These are phyloP conservation scores for Ascochyta lentis DNA, from an alignment of 2,329 filamentous ascomycete species.

Conservation along the genomic window DNA sequence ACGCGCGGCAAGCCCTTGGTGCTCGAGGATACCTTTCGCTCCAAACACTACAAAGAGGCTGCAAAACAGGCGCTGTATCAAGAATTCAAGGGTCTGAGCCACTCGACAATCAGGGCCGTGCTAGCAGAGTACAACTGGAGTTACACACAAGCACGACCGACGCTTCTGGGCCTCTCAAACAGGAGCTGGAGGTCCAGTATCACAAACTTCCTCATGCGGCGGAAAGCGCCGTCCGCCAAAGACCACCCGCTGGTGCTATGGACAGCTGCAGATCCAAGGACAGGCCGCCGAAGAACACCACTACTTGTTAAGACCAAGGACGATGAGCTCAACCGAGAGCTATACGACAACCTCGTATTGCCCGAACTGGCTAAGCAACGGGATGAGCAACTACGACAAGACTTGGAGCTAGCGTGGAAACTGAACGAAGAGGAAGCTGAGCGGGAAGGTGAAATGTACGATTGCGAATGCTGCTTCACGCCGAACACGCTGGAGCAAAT, in stretches of 20 bases:
- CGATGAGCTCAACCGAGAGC: constrained; percentile 59
- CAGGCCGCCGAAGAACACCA: constrained; percentile 63
- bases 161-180: constrained; percentile 70
- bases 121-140: constrained; percentile 82
- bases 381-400: constrained; percentile 48
- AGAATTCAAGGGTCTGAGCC: constrained; percentile 77
- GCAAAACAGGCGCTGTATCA: constrained; percentile 71
- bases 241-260: constrained; percentile 67
- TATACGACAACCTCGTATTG: constrained; percentile 54
- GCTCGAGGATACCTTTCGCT: constrained; percentile 71
- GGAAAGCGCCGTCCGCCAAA: constrained; percentile 62
- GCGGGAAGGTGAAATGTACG: constrained; percentile 58
- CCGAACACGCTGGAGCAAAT: constrained; percentile 76
- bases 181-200: constrained; percentile 81
- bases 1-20: constrained; percentile 55
- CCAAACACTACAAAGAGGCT: constrained; percentile 70
- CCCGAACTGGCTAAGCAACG: constrained; percentile 51
- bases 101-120: constrained; percentile 77
- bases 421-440: constrained; percentile 59
- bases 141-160: constrained; percentile 74
- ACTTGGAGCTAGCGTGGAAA: constrained; percentile 52
- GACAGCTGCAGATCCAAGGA: constrained; percentile 64
- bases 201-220: constrained; percentile 71
- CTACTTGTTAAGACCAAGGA: constrained; percentile 71
- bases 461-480: constrained; percentile 81